Evolutionary conservation across 2,329 filamentous ascomycete genomes (phyloP).

Genomic region (Eutypa lata): DNA sequence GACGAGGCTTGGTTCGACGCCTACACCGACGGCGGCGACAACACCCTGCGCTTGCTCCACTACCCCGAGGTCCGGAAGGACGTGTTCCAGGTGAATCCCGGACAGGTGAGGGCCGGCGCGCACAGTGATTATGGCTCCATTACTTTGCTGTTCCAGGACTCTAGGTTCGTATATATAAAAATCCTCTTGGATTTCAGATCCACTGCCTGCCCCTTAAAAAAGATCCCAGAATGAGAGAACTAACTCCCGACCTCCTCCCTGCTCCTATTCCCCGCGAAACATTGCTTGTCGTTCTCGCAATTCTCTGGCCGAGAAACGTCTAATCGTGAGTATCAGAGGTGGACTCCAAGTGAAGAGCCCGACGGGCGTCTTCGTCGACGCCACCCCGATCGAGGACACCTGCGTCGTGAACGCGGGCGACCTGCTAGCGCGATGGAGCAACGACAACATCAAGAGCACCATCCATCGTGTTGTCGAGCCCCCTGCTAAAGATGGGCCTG

Average conservation of each 20-base stretch:
- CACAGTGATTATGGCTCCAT: slow-evolving; percentile 68
- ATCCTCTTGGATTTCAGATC: no score
- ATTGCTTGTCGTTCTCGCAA: no score
- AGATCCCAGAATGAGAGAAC: no score
- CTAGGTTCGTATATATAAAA: slow-evolving; percentile 10
- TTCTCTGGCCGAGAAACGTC: no score
- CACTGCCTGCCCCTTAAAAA: no score
- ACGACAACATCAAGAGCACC: slow-evolving; percentile 87
- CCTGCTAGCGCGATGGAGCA: slow-evolving; percentile 81
- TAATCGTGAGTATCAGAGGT: slow-evolving; percentile 13
- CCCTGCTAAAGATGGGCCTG: slow-evolving; percentile 52
- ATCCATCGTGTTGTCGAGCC: slow-evolving; percentile 89
- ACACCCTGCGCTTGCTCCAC: slow-evolving; percentile 71
- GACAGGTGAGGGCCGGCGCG: slow-evolving; percentile 72
- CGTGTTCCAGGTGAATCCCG: slow-evolving; percentile 63
- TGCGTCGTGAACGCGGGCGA: slow-evolving; percentile 90
- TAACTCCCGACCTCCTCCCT: no score
- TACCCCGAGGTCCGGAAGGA: slow-evolving; percentile 67
- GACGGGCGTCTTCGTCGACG: slow-evolving; percentile 75
- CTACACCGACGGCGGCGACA: slow-evolving; percentile 68
- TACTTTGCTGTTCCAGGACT: slow-evolving; percentile 61
- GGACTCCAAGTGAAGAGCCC: slow-evolving; percentile 49
- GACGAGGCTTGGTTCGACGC: slow-evolving; percentile 71
- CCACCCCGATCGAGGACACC: slow-evolving; percentile 75
- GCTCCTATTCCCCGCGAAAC: no score